Evolutionary conservation across 257 asterid species (phyloP), one percentile per base, ranked within the genome.

Genomic region (Solanum boliviense): DNA sequence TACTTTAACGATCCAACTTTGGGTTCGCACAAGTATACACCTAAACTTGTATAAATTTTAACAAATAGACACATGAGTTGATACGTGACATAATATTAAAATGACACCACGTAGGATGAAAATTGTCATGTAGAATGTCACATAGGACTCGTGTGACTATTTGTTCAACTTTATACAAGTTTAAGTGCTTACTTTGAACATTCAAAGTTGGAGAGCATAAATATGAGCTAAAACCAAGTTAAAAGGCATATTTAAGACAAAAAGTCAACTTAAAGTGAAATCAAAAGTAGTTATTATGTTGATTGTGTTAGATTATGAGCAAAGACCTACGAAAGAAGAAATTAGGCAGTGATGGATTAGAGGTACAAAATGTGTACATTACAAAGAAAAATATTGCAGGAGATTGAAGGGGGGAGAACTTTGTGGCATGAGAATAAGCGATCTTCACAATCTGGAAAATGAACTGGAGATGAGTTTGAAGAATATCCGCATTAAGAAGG

Each of bases 331-430:
- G 21, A 15, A 68, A 68, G 21, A 29, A 68, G 75, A 68, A 68
- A 68, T 68, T 68, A 68, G 20, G 23, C 21, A 29, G 5, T 68
- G 75, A 68, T 3, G 36, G 74, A 68, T 27, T 68, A 68, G 36
- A 68, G 31, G n/a, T 74, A 35, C 68, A 3, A 74, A 44, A 75
- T 75, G 83, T 38, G 13, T 38, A 75, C 2, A 75, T 76, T 13
- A 38, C n/a, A 75, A 25, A 70, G 25, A 52, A 27, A 84, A 88
- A 5, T 74, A 10, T 84, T 88, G 88, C 93, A 95, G 98, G 92
- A 92, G 91, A 90, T 93, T 95, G 78, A 67, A 94, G 91, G 96
- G 98, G 87, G 93, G 93, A 89, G 92, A 93, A 78, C 92, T 95
- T 76, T 87, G 88, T 75, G 96, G 96, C 84, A 75, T 95, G 92